Evolutionary conservation across 306 rosid species (phyloP).

Genomic region (Pyrus betulifolia): DNA sequence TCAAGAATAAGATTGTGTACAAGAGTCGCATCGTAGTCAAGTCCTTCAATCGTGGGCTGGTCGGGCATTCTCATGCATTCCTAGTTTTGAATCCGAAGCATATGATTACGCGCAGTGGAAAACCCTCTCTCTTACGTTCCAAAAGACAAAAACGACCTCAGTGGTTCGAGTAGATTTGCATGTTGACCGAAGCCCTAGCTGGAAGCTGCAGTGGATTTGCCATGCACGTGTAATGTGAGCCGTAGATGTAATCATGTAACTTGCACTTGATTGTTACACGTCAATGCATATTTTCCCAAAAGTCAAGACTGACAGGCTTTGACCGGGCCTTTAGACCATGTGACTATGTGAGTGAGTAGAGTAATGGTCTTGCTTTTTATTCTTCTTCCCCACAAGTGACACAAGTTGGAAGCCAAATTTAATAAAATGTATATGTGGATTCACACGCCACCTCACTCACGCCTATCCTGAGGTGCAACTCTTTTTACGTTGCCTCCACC

Average conservation of each 20-base stretch:
- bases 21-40: conserved; percentile 32
- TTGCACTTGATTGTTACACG: conserved; percentile 6
- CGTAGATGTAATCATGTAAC: neutral
- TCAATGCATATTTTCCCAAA: neutral
- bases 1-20: neutral
- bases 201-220: neutral
- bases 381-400: neutral
- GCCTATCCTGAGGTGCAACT: conserved; percentile 9
- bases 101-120: neutral
- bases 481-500: conserved; percentile 3
- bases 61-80: conserved; percentile 26
- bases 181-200: conserved; percentile 7
- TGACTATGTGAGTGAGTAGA: neutral
- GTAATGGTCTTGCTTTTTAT: neutral
- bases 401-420: neutral
- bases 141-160: neutral
- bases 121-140: neutral
- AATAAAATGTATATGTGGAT: neutral
- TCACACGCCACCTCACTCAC: conserved; percentile 33
- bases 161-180: neutral
- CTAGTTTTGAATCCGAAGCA: neutral
- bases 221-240: conserved; percentile 21
- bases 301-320: conserved; percentile 21
- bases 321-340: neutral
- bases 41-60: conserved; percentile 12